Percentiles rank a stretch among this genome's conserved stretches.
These are phyloP conservation scores for Leishmania tarentolae DNA, from an alignment of 208 protist genomes.

Conservation along the genomic window DNA sequence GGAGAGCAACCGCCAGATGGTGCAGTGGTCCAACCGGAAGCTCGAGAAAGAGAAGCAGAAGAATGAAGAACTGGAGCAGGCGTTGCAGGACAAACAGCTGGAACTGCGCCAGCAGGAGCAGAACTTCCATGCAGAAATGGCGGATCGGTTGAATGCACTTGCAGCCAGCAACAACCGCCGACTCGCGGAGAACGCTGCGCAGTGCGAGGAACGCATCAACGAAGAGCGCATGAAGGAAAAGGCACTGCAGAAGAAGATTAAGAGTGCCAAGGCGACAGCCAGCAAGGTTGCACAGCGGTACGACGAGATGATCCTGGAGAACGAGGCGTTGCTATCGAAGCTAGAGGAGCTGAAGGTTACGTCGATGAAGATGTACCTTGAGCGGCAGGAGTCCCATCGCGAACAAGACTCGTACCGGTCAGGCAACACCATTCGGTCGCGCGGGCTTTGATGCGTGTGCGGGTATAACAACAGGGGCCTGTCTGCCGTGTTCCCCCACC, in stretches of 20 bases:
- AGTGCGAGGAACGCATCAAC: conserved; percentile 79
- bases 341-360: conserved; percentile 91
- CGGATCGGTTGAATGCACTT: conserved; percentile 81
- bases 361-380: conserved; percentile 90
- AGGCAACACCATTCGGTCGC: conserved; percentile 43
- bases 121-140: conserved; percentile 62
- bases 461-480: background rate
- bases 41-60: conserved; percentile 89
- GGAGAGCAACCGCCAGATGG: conserved; percentile 87
- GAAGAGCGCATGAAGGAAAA: conserved; percentile 86
- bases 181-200: conserved; percentile 74
- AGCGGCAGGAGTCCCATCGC: conserved; percentile 83
- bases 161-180: conserved; percentile 83
- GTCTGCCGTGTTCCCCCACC: background rate
- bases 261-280: conserved; percentile 74
- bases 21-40: conserved; percentile 87
- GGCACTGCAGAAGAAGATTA: conserved; percentile 85
- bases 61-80: conserved; percentile 74
- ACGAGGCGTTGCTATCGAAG: conserved; percentile 81
- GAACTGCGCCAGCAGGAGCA: conserved; percentile 83
- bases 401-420: conserved; percentile 66
- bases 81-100: conserved; percentile 72
- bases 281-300: conserved; percentile 89
- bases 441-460: conserved; percentile 41
- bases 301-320: conserved; percentile 93